Evolutionary conservation across 2,329 filamentous ascomycete species (phyloP).

Genomic region (Colletotrichum cordylinicola): DNA sequence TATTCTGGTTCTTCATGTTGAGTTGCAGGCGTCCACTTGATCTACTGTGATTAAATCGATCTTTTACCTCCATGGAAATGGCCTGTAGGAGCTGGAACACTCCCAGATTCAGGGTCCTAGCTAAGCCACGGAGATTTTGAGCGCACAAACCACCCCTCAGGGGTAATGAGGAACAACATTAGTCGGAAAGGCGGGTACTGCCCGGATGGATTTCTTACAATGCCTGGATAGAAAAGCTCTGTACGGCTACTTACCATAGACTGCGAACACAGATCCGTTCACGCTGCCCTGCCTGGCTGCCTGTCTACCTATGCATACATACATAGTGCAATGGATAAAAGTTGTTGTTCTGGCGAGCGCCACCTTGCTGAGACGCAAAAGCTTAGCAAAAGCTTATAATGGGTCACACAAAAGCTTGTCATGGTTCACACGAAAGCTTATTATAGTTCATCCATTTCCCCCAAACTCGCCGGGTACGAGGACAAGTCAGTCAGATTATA

Average conservation of each 20-base stretch:
- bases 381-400: not conserved
- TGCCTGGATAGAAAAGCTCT: not conserved
- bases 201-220: not conserved
- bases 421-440: not conserved
- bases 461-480: too few relatives aligned
- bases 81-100: not conserved
- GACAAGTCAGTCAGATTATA: not conserved
- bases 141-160: too few relatives aligned
- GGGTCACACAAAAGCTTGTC: not conserved
- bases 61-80: not conserved
- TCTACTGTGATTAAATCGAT: accelerated
- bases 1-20: not conserved
- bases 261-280: accelerated
- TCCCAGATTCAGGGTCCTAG: not conserved
- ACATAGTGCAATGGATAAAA: not conserved
- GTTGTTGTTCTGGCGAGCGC: not conserved
- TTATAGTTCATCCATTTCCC: not conserved
- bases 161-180: not conserved
- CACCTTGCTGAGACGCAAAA: not conserved
- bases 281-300: not conserved
- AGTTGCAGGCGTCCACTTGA: not conserved
- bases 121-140: not conserved
- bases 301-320: not conserved
- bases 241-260: not conserved
- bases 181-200: not conserved